phyloP scores from a whole-genome alignment of 1,284 basidiomycete species.

The Sphagnurus paluster region DNA sequence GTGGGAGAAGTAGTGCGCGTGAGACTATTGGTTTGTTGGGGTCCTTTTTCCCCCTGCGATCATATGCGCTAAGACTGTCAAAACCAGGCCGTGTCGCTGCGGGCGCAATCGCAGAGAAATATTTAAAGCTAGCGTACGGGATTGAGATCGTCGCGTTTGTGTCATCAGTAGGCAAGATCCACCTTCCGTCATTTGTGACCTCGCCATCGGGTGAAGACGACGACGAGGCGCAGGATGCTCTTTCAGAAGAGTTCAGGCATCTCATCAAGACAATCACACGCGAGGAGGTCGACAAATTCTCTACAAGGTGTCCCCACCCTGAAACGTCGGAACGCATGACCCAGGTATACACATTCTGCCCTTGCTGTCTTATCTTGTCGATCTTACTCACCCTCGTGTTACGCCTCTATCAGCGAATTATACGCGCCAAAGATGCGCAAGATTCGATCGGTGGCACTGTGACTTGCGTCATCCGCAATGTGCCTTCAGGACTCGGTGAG shows the following conservation, averaged over 20 bases:
- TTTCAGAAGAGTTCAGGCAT: slow-evolving; percentile 83
- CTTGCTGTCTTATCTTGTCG: neutral
- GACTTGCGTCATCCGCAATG: slow-evolving; percentile 92
- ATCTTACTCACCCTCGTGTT: neutral
- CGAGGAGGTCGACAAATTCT: slow-evolving; percentile 85
- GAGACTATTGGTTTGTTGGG: slow-evolving; percentile 86
- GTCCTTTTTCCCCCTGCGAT: neutral
- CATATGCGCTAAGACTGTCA: slow-evolving; percentile 1
- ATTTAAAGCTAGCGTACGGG: slow-evolving; percentile 85
- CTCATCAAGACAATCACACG: slow-evolving; percentile 84
- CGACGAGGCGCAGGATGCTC: slow-evolving; percentile 75
- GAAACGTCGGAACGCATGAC: slow-evolving; percentile 91
- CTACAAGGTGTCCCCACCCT: slow-evolving; percentile 89
- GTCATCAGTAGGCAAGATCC: slow-evolving; percentile 92
- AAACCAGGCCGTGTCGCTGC: slow-evolving; percentile 88
- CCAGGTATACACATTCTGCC: slow-evolving; percentile 48
- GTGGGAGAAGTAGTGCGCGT: slow-evolving; percentile 91
- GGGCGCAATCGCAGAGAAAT: slow-evolving; percentile 97
- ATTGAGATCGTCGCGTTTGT: slow-evolving; percentile 98
- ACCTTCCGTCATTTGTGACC: slow-evolving; percentile 60
- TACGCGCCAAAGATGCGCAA: slow-evolving; percentile 86
- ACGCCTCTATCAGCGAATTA: slow-evolving; percentile 69
- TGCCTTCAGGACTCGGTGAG: slow-evolving; percentile 92
- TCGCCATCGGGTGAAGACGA: slow-evolving; percentile 52
- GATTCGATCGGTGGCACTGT: slow-evolving; percentile 98